Evolutionary conservation across 164 flowering plant species (phyloP).

Genomic region (Liriodendron chinense): DNA sequence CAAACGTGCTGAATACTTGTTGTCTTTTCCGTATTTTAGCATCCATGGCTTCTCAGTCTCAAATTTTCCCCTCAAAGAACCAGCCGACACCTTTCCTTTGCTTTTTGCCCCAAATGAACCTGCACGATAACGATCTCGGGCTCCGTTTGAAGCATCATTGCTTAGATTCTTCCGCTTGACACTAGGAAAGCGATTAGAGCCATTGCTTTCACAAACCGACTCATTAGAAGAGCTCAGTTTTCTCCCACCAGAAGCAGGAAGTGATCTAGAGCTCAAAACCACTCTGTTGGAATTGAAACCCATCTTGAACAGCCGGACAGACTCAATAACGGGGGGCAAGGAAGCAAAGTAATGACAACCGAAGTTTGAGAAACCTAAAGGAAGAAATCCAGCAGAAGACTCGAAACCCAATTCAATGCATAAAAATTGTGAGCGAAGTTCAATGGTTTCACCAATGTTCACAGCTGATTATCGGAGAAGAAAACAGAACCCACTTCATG

Average conservation of each 20-base stretch:
- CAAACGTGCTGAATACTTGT: background rate
- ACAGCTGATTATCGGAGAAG: background rate
- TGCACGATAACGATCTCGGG: background rate
- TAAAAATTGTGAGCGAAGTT: background rate
- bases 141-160: background rate
- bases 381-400: background rate
- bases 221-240: background rate
- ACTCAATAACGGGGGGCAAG: background rate
- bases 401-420: background rate
- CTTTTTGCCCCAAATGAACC: background rate
- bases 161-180: slow-evolving; percentile 8
- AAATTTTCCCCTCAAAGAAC: background rate
- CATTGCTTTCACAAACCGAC: background rate
- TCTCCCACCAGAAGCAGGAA: slow-evolving; percentile 4
- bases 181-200: background rate
- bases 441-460: background rate
- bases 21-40: slow-evolving; percentile 5
- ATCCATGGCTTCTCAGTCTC: background rate
- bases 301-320: background rate
- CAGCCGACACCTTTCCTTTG: background rate
- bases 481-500: background rate
- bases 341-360: background rate
- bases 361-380: background rate
- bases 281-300: slow-evolving; percentile 4
- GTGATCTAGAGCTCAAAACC: background rate